Percentiles rank a stretch among this genome's conserved stretches.
Evolutionary conservation across 805 yeast genomes (phyloP).

Genomic region (Candida endomychidarum): DNA sequence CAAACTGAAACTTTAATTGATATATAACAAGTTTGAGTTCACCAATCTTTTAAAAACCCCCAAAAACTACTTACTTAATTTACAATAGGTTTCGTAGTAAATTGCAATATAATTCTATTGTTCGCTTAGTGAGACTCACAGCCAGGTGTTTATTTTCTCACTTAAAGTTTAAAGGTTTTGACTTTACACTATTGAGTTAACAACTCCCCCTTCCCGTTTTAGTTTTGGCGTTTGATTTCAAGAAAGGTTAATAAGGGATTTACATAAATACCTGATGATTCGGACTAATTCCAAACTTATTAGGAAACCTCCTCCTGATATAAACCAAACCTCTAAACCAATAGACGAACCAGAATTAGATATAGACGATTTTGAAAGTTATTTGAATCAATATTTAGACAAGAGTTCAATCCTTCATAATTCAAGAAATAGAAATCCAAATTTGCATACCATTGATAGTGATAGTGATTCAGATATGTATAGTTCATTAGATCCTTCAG

Average conservation of each 20-base stretch:
- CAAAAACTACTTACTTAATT: no score
- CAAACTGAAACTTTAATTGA: no score
- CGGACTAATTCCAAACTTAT: constrained; percentile 7
- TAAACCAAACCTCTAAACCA: no score
- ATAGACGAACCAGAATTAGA: constrained; percentile 8
- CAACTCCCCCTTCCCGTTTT: constrained; percentile 2
- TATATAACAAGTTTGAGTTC: no score
- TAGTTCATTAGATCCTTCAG: constrained; percentile 16
- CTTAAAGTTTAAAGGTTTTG: not conserved
- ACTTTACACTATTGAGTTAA: not conserved
- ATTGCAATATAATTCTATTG: no score
- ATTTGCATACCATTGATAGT: constrained; percentile 20
- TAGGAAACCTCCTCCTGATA: constrained; percentile 15
- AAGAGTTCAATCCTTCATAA: constrained; percentile 23
- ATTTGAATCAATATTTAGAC: constrained; percentile 21
- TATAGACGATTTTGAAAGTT: constrained; percentile 6
- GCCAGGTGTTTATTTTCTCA: not conserved
- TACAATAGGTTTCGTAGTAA: no score
- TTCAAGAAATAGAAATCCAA: constrained; percentile 26
- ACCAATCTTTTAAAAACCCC: no score
- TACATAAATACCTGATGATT: constrained; percentile 2
- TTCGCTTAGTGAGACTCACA: not conserved
- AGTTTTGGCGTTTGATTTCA: not conserved
- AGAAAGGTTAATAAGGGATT: not conserved
- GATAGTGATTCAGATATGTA: constrained; percentile 8